These are phyloP conservation scores for Endocalyx cinctus DNA, from an alignment of 2,329 filamentous ascomycete genomes.

Conservation along the genomic window DNA sequence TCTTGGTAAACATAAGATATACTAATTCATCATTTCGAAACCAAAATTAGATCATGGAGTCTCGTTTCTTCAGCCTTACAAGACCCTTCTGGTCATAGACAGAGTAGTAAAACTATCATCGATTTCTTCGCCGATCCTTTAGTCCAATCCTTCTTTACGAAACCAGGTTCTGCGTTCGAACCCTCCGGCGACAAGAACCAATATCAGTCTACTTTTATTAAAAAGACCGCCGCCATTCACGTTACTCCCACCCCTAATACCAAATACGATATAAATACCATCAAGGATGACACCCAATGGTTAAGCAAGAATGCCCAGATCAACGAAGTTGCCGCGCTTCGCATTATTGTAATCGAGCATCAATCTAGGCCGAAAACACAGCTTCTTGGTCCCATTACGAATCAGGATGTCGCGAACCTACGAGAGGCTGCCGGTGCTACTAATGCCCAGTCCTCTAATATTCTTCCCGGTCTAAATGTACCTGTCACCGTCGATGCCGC, in stretches of 20 bases:
- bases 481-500: conserved; percentile 46
- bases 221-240: conserved; percentile 82
- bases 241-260: conserved; percentile 63
- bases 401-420: conserved; percentile 72
- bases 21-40: no score
- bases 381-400: conserved; percentile 66
- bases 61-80: conserved; percentile 51
- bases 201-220: conserved; percentile 70
- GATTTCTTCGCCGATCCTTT: conserved; percentile 68
- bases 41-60: conserved; percentile 61
- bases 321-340: conserved; percentile 76
- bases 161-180: conserved; percentile 65
- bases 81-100: conserved; percentile 53
- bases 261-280: conserved; percentile 67
- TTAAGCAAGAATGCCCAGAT: conserved; percentile 73
- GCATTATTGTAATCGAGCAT: conserved; percentile 77
- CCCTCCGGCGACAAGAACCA: conserved; percentile 47
- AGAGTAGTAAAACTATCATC: conserved; percentile 50
- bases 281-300: conserved; percentile 85
- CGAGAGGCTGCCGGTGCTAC: conserved; percentile 67
- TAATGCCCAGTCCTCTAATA: conserved; percentile 52
- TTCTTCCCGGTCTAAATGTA: conserved; percentile 50
- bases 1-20: no score
- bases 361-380: conserved; percentile 73
- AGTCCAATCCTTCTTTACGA: conserved; percentile 63